phyloP scores from a whole-genome alignment of 2,329 filamentous ascomycete species.

The Incumbomyces lentus region DNA sequence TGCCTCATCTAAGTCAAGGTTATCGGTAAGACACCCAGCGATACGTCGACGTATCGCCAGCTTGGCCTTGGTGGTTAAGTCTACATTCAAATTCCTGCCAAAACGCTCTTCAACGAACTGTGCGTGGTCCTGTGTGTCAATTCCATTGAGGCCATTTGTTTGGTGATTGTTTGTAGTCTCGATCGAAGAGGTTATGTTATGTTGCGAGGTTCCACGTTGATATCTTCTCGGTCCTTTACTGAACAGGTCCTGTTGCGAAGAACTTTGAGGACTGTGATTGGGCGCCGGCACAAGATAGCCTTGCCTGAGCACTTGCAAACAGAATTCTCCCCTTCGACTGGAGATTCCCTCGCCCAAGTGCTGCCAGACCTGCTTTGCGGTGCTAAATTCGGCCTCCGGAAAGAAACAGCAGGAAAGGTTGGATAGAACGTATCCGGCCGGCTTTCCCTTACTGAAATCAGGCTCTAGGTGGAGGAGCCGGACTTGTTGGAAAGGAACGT shows the following conservation, averaged over 20 bases:
- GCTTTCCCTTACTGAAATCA: conserved; percentile 43
- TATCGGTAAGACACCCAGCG: conserved; percentile 67
- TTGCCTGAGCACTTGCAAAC: conserved; percentile 61
- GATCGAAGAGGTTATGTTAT: conserved; percentile 25
- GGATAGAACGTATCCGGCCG: conserved; percentile 38
- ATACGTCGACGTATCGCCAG: conserved; percentile 79
- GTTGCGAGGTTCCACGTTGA: conserved; percentile 51
- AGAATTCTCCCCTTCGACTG: conserved; percentile 84
- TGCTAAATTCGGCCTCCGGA: conserved; percentile 52
- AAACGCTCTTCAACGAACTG: conserved; percentile 90
- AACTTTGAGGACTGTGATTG: conserved; percentile 17
- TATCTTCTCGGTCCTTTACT: conserved; percentile 71
- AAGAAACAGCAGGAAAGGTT: conserved; percentile 63
- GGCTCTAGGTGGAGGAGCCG: conserved; percentile 54
- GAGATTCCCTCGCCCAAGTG: conserved; percentile 89
- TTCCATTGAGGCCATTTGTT: conserved; percentile 23
- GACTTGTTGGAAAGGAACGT: conserved; percentile 40
- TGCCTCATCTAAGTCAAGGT: conserved; percentile 56
- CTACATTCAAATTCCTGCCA: conserved; percentile 76
- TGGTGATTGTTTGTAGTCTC: conserved; percentile 15
- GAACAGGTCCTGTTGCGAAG: conserved; percentile 26
- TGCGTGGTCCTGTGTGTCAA: conserved; percentile 52
- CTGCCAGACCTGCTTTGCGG: conserved; percentile 95
- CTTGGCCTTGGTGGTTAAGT: conserved; percentile 70
- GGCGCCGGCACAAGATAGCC: conserved; percentile 44